phyloP scores from a whole-genome alignment of 129 eudicot species.

The Lactuca sativa region DNA sequence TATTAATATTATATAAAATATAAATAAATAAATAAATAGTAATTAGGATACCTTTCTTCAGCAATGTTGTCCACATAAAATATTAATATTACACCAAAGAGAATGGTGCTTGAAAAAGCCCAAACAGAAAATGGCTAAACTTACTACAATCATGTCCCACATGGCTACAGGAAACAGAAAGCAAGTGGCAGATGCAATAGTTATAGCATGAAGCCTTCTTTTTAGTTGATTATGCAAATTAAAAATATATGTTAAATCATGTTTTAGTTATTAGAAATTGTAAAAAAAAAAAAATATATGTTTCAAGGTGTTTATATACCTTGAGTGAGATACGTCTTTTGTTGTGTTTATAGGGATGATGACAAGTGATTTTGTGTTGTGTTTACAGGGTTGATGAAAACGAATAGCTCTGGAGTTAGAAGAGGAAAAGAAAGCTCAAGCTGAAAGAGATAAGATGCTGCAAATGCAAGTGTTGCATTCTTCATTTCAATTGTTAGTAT shows the following conservation, averaged over 20 bases:
- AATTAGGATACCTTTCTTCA: conserved; percentile 68
- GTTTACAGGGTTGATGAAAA: not conserved
- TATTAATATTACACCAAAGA: conserved; percentile 76
- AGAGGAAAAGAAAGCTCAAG: too few species aligned
- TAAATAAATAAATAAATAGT: not conserved
- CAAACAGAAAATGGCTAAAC: conserved; percentile 74
- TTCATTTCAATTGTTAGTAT: too few species aligned
- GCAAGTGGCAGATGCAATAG: conserved; percentile 88
- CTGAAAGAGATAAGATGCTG: too few species aligned
- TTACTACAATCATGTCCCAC: conserved; percentile 95
- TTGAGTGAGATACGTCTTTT: conserved; percentile 87
- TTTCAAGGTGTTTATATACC: conserved; percentile 41
- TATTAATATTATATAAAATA: too few species aligned
- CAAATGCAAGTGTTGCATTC: too few species aligned
- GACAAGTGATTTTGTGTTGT: too few species aligned
- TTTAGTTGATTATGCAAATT: conserved; percentile 76
- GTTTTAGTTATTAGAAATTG: not conserved
- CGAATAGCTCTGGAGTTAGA: too few species aligned
- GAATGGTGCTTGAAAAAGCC: conserved; percentile 73
- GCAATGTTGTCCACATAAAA: conserved; percentile 88
- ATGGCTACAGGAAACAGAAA: conserved; percentile 94
- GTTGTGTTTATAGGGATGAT: too few species aligned
- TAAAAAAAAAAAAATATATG: not conserved
- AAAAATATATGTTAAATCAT: not conserved
- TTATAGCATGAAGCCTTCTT: conserved; percentile 87